Evolutionary conservation across 306 rosid species (phyloP).

Genomic region (Medicago lupulina): DNA sequence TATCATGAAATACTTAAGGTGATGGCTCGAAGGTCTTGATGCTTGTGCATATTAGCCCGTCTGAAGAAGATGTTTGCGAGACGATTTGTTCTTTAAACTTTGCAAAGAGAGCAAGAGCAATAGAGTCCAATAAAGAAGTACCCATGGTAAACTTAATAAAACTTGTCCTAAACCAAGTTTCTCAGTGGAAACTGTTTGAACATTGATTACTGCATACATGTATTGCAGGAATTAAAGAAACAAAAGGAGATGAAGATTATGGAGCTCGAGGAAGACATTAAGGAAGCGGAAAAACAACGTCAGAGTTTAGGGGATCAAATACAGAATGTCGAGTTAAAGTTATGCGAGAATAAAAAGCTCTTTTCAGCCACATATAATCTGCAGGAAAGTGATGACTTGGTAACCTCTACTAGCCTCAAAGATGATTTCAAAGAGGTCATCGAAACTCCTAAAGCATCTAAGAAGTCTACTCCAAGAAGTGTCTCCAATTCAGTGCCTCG

Average conservation of each 20-base stretch:
- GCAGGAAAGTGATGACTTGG: slow-evolving; percentile 49
- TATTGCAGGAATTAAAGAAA: slow-evolving; percentile 72
- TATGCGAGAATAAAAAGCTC: slow-evolving; percentile 59
- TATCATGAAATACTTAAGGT: slow-evolving; percentile 56
- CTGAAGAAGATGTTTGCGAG: slow-evolving; percentile 82
- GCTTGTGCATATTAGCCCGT: slow-evolving; percentile 92
- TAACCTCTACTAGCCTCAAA: slow-evolving; percentile 44
- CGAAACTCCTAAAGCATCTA: slow-evolving; percentile 53
- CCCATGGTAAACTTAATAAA: slow-evolving; percentile 57
- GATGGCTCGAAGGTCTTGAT: slow-evolving; percentile 87
- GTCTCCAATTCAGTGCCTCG: slow-evolving; percentile 70
- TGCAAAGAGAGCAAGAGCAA: slow-evolving; percentile 84
- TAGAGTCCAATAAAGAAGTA: slow-evolving; percentile 69
- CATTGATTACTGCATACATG: slow-evolving; percentile 36
- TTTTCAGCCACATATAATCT: slow-evolving; percentile 42
- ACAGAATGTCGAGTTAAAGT: slow-evolving; percentile 56
- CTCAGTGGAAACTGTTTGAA: slow-evolving; percentile 30
- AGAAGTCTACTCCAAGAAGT: slow-evolving; percentile 47
- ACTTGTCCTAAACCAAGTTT: slow-evolving; percentile 29
- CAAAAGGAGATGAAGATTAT: slow-evolving; percentile 69
- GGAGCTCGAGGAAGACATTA: slow-evolving; percentile 72
- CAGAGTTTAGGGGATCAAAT: slow-evolving; percentile 59
- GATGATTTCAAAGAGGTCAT: slow-evolving; percentile 55
- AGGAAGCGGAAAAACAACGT: slow-evolving; percentile 69
- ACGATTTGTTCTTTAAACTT: slow-evolving; percentile 87